These are phyloP conservation scores for Fallopia convolvulus DNA, from an alignment of 148 eudicot species.

Conservation along the genomic window DNA sequence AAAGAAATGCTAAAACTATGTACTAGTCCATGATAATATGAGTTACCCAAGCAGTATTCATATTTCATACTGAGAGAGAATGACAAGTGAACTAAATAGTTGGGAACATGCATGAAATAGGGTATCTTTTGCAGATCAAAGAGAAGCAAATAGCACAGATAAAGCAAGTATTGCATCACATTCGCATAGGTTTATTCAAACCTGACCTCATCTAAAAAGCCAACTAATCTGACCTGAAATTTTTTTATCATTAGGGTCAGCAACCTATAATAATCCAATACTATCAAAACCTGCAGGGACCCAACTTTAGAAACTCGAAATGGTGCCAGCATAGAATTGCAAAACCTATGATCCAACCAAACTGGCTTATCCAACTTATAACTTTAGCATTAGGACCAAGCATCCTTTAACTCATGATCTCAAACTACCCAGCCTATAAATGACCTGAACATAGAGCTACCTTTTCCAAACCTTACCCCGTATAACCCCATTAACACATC, in stretches of 20 bases:
- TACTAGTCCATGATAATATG: not conserved
- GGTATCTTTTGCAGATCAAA: not conserved
- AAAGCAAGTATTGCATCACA: not conserved
- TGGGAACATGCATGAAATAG: not conserved
- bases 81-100: no score
- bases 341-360: slow-evolving; percentile 2
- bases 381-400: not conserved
- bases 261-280: not conserved
- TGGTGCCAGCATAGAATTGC: not conserved
- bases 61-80: not conserved
- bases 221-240: not conserved
- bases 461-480: not conserved
- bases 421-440: not conserved
- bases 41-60: not conserved
- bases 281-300: not conserved
- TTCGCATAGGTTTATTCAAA: not conserved
- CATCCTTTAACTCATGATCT: not conserved
- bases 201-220: not conserved
- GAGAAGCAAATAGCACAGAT: not conserved
- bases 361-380: not conserved
- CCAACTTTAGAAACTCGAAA: not conserved
- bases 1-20: not conserved
- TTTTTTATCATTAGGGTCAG: not conserved
- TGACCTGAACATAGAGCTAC: not conserved
- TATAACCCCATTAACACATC: not conserved